These are phyloP conservation scores for Climacium dendroides DNA, from an alignment of 225 moss, liverwort and hornwort genomes.

Conservation along the genomic window DNA sequence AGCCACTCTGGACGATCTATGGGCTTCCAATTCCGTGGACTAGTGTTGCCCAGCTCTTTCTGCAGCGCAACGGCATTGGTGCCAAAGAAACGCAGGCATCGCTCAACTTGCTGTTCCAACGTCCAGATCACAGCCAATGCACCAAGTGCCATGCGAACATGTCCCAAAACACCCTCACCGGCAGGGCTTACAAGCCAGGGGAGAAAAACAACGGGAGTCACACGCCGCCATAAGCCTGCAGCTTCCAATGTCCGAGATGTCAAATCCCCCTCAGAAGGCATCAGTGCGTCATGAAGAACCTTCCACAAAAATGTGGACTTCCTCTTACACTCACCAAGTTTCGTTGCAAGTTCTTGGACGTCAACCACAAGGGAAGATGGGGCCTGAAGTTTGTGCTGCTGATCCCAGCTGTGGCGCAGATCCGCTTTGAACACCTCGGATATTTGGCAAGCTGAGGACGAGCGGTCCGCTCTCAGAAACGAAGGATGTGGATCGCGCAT, in stretches of 20 bases:
- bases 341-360: background rate
- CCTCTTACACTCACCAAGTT: background rate
- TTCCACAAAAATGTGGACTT: background rate
- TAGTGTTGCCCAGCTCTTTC: background rate
- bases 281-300: background rate
- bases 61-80: background rate
- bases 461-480: background rate
- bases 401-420: background rate
- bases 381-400: background rate
- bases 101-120: slow-evolving; percentile 21
- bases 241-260: background rate
- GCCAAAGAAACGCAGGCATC: slow-evolving; percentile 2
- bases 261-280: background rate
- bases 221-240: slow-evolving; percentile 8
- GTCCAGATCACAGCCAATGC: slow-evolving; percentile 27
- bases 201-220: background rate
- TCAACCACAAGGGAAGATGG: background rate
- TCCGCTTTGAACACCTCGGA: background rate
- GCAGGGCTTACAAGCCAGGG: background rate
- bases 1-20: slow-evolving; percentile 8
- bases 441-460: background rate
- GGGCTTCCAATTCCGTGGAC: slow-evolving; percentile 8
- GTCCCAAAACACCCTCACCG: no score
- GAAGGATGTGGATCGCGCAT: background rate
- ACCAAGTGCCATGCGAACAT: background rate